These are phyloP conservation scores for Lignosus rhinocerotis DNA, from an alignment of 1,284 basidiomycete species.

Conservation along the genomic window DNA sequence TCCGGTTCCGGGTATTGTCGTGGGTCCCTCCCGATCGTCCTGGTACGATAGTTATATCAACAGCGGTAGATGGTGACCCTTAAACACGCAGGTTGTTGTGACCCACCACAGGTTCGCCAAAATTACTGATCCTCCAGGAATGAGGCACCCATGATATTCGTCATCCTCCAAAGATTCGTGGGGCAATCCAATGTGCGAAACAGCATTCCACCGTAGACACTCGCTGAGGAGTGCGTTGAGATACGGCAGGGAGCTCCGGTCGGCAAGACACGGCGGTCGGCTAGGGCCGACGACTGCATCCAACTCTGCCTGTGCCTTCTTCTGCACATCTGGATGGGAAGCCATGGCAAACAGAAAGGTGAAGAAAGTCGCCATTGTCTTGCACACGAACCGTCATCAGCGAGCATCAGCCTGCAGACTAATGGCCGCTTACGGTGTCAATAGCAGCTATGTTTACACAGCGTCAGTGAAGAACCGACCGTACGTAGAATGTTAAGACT, in stretches of 20 bases:
- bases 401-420: background rate
- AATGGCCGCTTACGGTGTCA: background rate
- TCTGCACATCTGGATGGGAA: conserved; percentile 25
- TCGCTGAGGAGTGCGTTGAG: conserved; percentile 15
- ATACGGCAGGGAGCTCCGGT: conserved; percentile 16
- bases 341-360: conserved; percentile 24
- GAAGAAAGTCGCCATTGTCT: conserved; percentile 10
- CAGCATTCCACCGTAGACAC: conserved; percentile 20
- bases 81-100: background rate
- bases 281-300: conserved; percentile 23
- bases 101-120: conserved; percentile 22
- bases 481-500: too few species aligned
- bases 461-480: too few species aligned
- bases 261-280: conserved; percentile 17
- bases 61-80: background rate
- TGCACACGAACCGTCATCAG: background rate
- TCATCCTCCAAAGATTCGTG: conserved; percentile 22
- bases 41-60: background rate
- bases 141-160: conserved; percentile 17
- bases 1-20: conserved; percentile 17
- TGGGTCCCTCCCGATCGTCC: conserved; percentile 15
- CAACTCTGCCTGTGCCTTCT: conserved; percentile 30
- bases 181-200: conserved; percentile 12
- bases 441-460: too few species aligned
- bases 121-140: conserved; percentile 22